These are phyloP conservation scores for Diplogelasinospora grovesii DNA, from an alignment of 495 filamentous ascomycete species.

Conservation along the genomic window DNA sequence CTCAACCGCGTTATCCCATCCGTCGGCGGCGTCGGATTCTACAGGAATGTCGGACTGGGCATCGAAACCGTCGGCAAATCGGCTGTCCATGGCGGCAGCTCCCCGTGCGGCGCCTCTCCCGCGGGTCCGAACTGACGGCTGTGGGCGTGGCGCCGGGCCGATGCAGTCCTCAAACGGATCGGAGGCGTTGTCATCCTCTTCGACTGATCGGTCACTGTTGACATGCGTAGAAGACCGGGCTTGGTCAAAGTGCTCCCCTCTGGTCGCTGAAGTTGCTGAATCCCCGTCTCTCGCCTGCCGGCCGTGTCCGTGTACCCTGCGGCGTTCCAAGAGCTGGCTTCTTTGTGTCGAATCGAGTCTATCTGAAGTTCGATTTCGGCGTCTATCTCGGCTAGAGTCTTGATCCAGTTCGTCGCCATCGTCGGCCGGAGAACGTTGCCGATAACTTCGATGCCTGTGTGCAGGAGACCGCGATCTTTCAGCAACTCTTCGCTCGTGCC, in stretches of 20 bases:
- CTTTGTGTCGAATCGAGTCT: too few species aligned
- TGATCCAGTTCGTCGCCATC: constrained; percentile 4
- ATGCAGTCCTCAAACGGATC: constrained; percentile 75
- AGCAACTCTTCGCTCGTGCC: constrained; percentile 1
- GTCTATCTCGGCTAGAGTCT: neutral
- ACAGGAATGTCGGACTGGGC: constrained; percentile 62
- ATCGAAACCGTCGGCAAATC: constrained; percentile 74
- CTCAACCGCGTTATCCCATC: constrained; percentile 83
- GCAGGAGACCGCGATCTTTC: constrained; percentile 21
- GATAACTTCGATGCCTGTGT: constrained; percentile 9
- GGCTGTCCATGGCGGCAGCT: constrained; percentile 67
- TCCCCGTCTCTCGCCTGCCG: constrained; percentile 14
- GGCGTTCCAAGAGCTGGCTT: too few species aligned
- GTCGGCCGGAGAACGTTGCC: constrained; percentile 20
- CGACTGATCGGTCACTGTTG: neutral
- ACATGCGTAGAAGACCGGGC: neutral
- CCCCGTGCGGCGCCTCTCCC: constrained; percentile 62
- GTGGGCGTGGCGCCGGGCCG: constrained; percentile 67
- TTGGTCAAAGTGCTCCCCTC: too few species aligned
- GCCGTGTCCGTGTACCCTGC: too few species aligned
- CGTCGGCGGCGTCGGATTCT: constrained; percentile 34
- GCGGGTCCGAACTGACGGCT: constrained; percentile 51
- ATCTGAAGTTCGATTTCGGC: too few species aligned
- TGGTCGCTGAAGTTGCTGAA: neutral
- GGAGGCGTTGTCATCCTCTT: constrained; percentile 49